Conservation (phyloP, 306 rosid genomes). For the cucumber (Cucumis sativus) region DNA sequence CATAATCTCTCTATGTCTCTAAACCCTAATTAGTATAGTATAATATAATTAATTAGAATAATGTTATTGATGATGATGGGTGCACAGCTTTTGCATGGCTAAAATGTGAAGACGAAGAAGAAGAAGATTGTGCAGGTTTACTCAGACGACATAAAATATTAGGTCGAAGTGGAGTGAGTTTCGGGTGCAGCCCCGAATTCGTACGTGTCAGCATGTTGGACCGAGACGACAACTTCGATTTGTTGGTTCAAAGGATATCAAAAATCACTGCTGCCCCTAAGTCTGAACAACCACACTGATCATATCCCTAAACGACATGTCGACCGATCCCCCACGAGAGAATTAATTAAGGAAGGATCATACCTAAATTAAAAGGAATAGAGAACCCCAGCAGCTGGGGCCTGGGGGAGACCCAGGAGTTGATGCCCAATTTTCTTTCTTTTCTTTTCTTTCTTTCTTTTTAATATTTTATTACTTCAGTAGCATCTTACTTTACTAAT, state of each 20-base stretch:
- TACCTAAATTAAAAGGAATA: no score
- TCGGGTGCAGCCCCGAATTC: slow-evolving; percentile 15
- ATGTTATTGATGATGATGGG: no score
- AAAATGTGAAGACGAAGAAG: slow-evolving; percentile 10
- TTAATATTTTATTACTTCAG: no score
- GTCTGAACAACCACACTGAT: not conserved
- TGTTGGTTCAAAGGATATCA: slow-evolving; percentile 26
- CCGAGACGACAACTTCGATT: slow-evolving; percentile 22
- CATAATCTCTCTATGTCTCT: no score
- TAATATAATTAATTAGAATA: no score
- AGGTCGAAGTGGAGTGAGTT: slow-evolving; percentile 21
- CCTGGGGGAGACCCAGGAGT: not conserved
- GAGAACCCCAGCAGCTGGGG: not conserved
- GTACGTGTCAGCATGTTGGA: slow-evolving; percentile 34
- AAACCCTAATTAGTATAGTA: no score
- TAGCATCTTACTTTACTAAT: no score
- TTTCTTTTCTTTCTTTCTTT: not conserved
- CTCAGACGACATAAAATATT: slow-evolving; percentile 16
- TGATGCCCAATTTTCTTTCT: not conserved
- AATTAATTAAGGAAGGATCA: not conserved
- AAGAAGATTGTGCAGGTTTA: slow-evolving; percentile 25
- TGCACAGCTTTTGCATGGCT: slow-evolving; percentile 34
- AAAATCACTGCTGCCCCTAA: not conserved
- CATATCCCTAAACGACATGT: not conserved
- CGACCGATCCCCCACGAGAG: not conserved